Conservation (phyloP, 257 asterid species). For the Plectranthus barbatus region DNA sequence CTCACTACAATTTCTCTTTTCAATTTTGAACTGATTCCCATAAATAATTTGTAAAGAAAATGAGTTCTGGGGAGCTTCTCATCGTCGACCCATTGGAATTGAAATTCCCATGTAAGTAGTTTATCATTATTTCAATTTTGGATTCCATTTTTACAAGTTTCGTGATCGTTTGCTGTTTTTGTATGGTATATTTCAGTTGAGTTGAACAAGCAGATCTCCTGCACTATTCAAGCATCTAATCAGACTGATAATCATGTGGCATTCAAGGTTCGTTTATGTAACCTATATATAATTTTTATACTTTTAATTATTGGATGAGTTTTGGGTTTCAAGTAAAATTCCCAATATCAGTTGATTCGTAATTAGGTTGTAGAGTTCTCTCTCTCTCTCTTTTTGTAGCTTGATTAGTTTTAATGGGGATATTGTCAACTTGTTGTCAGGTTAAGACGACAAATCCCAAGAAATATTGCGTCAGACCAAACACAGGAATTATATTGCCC, state of each 20-base stretch:
- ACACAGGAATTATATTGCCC: not conserved
- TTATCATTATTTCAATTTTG: not conserved
- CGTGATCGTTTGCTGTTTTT: not conserved
- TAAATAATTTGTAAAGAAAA: not conserved
- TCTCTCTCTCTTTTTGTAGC: not conserved
- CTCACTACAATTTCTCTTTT: not conserved
- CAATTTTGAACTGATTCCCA: not conserved
- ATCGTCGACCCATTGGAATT: not conserved
- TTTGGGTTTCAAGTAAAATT: not conserved
- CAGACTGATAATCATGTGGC: constrained; percentile 1
- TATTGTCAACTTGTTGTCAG: not conserved
- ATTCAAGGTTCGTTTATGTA: not conserved
- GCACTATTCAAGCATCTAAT: constrained; percentile 5
- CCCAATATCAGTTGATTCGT: not conserved
- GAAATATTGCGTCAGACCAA: constrained; percentile 4
- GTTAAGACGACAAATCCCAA: constrained; percentile 4
- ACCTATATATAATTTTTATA: not conserved
- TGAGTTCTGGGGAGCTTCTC: constrained; percentile 7
- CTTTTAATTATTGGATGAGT: too few species aligned
- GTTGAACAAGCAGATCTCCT: not conserved
- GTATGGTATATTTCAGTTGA: not conserved
- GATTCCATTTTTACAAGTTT: not conserved
- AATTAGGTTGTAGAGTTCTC: not conserved
- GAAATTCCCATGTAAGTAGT: not conserved
- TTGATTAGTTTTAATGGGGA: not conserved